Percentiles rank a stretch among this genome's conserved stretches.
Conservation (phyloP, 2,329 filamentous ascomycete genomes). For the Fusarium annulatum region DNA sequence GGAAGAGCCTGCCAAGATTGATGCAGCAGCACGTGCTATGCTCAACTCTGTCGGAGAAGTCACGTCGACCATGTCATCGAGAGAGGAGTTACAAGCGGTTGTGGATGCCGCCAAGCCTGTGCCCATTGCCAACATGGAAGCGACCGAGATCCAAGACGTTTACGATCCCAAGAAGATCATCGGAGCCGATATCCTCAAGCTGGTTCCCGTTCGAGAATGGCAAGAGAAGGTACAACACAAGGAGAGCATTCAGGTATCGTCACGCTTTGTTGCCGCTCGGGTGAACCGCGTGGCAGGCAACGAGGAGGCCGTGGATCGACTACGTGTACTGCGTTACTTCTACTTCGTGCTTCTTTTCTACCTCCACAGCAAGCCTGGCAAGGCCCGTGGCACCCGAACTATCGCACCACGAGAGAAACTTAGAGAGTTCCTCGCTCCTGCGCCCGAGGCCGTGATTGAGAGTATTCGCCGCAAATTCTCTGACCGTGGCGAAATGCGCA, state of each 20-base stretch:
- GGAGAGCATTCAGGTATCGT: conserved; percentile 66
- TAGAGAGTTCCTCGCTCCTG: conserved; percentile 64
- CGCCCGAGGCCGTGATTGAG: conserved; percentile 72
- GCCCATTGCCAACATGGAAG: conserved; percentile 74
- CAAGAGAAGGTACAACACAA: conserved; percentile 71
- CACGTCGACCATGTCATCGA: conserved; percentile 73
- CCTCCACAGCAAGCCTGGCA: conserved; percentile 58
- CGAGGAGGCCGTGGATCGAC: conserved; percentile 62
- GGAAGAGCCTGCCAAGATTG: conserved; percentile 61
- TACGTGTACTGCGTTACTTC: conserved; percentile 71
- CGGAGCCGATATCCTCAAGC: conserved; percentile 72
- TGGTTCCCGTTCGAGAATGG: conserved; percentile 80
- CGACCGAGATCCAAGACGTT: conserved; percentile 75
- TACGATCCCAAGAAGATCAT: conserved; percentile 76
- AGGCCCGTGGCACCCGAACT: conserved; percentile 58
- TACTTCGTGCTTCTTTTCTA: conserved; percentile 67
- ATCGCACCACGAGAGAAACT: conserved; percentile 73
- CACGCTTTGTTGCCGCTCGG: conserved; percentile 73
- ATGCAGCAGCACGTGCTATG: conserved; percentile 67
- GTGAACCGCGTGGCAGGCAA: conserved; percentile 65
- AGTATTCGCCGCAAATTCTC: conserved; percentile 77
- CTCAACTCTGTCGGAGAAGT: conserved; percentile 71
- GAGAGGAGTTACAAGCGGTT: conserved; percentile 71
- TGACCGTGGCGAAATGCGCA: conserved; percentile 71
- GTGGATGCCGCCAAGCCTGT: conserved; percentile 78